Base-by-base conservation (phyloP, 73 alveolate genomes). In the Symbiodinium pilosum region DNA sequence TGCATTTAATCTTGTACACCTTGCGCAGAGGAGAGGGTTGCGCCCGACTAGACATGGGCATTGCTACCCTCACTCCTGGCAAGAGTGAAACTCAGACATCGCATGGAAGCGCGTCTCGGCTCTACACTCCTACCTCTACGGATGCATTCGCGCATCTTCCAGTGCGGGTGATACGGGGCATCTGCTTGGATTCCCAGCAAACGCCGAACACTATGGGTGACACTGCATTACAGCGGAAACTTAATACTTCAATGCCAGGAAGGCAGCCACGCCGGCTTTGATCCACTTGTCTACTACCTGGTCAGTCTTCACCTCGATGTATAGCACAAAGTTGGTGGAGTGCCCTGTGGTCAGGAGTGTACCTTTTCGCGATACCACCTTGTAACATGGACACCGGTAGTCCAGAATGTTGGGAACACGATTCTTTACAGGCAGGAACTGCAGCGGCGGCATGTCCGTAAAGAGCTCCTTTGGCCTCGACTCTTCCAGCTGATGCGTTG, bases 191-290 rank as follows among this genome's bases (percentile, higher is more conserved):
- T 64, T 64, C 77, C 77, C 77, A 64, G 77, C 77, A 26, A 36
- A 14, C n/a, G 77, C 77, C 77, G 41, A 64, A 64, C 36, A 64
- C 77, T 64, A 64, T 14, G 14, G 14, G 6, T 6, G 14, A 47
- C n/a, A n/a, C n/a, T n/a, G n/a, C n/a, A n/a, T n/a, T n/a, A n/a
- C n/a, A n/a, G 71, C 24, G 71, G 4, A 4, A 1, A 16, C n/a
- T 44, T 42, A 92, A 73, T 75, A 93, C 84, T 93, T 93, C 93
- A 98, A 47, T 36, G 99, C 99, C 87, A 99, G 99, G 99, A 99
- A 99, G 93, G 99, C 99, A 30, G 99, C 99, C 73, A 99, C 99
- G 52, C 99, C 99, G 20, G 99, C 99, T 93, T 99, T 99, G 91
- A 99, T 99, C 99, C 99, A 99, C 93, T 99, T 99, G 98, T 93